Evolutionary conservation across 2,329 filamentous ascomycete genomes (phyloP).

Genomic region (Hypoxylon sp.): DNA sequence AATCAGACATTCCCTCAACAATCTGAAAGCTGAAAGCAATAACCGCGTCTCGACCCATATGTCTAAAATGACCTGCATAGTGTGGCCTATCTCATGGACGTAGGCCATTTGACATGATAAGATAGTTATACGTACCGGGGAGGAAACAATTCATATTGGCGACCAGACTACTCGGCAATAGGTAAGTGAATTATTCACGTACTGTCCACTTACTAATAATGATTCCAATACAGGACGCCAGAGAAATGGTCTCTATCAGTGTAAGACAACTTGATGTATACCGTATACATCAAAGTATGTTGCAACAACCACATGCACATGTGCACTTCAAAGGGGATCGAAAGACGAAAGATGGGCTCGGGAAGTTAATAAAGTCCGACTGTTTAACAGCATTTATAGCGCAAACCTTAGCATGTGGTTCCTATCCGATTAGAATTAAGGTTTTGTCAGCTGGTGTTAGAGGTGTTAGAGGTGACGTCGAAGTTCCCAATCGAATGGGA

Average conservation of each 20-base stretch:
- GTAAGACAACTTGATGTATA: too few relatives aligned
- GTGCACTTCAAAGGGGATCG: too few relatives aligned
- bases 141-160: neutral
- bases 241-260: too few relatives aligned
- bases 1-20: neutral
- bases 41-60: neutral
- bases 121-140: neutral
- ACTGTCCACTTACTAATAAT: neutral
- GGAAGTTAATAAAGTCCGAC: neutral
- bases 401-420: neutral
- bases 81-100: too few relatives aligned
- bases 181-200: neutral
- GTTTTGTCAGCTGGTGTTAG: conserved; percentile 2
- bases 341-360: neutral
- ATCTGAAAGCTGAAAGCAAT: neutral
- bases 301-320: neutral
- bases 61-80: neutral
- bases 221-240: neutral
- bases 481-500: conserved; percentile 1
- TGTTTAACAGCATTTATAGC: neutral
- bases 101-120: neutral
- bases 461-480: conserved; percentile 1
- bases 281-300: too few relatives aligned
- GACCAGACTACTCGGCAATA: neutral
- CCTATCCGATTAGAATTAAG: conserved; percentile 11